Base-by-base conservation (phyloP, 2,329 filamentous ascomycete species). In the Aspergillus carbonarius region DNA sequence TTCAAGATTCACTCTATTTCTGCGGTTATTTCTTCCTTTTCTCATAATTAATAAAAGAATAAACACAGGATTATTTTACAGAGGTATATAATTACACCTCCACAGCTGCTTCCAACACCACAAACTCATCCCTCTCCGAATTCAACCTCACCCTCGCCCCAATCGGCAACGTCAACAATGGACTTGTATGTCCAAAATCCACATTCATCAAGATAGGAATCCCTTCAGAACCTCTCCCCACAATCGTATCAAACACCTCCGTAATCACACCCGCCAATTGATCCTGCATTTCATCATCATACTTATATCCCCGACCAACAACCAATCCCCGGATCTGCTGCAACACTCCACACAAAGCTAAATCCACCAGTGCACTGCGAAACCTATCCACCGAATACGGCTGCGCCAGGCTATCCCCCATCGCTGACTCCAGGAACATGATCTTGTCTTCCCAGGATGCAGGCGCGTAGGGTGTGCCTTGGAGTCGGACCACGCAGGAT, bases 151-250 rank as follows among this genome's bases (percentile, higher is more conserved):
- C 27, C 27, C 27, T 7, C 27, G 27, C 27, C 5, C 27, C 27
- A 30, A 30, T 6, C 9, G 71, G 78, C 25, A 81, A 57, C 0
- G 79, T 81, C 5, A 80, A 67, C 63, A 79, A 71, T 0, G 79
- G 78, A 8, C 66, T 68, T 0, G 78, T 79, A 60, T 81, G 78
- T 0, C 79, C 78, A 46, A 81, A 66, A 44, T 81, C 79, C 0
- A 80, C 74, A 23, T 73, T 72, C 8, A 76, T 75, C 53, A 81
- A 32, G 9, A 81, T 77, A 0, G 78, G 78, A 55, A 5, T 64
- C 66, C 53, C n/a, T 10, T 15, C n/a, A n/a, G n/a, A n/a, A n/a
- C 2, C 17, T 3, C 53, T 25, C 8, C 44, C 42, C 4, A 55
- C 53, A 27, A 55, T 37, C 15, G n/a, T 13, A 2, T 39, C 42